Percentiles rank a stretch among this genome's conserved stretches.
These are phyloP conservation scores for Zygnema circumcarinatum DNA, from an alignment of 139 green algal species.

Conservation along the genomic window DNA sequence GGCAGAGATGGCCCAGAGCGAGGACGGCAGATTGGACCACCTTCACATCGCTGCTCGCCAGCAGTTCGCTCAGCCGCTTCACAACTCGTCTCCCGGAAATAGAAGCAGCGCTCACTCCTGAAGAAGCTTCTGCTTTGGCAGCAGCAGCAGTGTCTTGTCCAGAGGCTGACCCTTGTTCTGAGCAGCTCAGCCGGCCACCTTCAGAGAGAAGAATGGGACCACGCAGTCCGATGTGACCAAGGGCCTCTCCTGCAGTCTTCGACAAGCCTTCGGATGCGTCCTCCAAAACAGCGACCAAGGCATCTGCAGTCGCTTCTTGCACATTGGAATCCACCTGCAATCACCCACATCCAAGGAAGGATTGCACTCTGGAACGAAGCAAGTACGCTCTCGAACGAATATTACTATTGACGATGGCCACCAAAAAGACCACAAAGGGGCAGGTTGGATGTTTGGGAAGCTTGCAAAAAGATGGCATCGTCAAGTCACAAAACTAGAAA, in stretches of 20 bases:
- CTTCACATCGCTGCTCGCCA: slow-evolving; percentile 62
- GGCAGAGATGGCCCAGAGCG: slow-evolving; percentile 34
- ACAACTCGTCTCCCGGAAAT: not conserved
- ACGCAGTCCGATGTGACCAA: slow-evolving; percentile 62
- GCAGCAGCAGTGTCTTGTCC: not conserved
- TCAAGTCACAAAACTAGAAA: too few relatives aligned
- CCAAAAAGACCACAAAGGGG: too few relatives aligned
- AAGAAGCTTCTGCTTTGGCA: too few relatives aligned
- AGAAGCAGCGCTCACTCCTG: not conserved
- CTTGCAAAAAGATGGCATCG: too few relatives aligned
- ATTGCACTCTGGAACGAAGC: too few relatives aligned
- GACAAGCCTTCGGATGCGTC: not conserved
- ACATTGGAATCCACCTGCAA: slow-evolving; percentile 13
- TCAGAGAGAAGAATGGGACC: slow-evolving; percentile 32
- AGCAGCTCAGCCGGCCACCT: not conserved
- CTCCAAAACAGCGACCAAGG: not conserved
- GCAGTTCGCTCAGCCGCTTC: slow-evolving; percentile 11
- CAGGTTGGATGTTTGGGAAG: too few relatives aligned
- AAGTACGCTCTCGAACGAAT: too few relatives aligned
- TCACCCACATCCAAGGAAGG: not conserved
- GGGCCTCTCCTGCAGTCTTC: slow-evolving; percentile 43
- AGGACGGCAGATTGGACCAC: slow-evolving; percentile 10
- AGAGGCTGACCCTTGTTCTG: not conserved
- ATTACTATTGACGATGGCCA: too few relatives aligned
- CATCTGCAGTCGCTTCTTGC: not conserved